Conservation (phyloP, 176 grass and related monocot genomes). For the Carex parvula region DNA sequence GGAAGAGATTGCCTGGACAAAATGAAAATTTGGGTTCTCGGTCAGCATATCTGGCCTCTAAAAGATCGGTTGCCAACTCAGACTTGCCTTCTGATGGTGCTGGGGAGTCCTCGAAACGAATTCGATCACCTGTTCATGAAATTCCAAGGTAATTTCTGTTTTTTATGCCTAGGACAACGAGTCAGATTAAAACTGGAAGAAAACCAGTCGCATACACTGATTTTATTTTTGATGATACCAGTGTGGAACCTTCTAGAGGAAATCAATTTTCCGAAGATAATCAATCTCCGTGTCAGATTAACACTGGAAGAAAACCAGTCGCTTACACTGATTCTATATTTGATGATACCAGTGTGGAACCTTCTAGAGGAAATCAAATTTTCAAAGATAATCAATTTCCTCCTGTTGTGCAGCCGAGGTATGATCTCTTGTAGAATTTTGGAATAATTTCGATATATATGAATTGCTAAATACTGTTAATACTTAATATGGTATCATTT, state of each 20-base stretch:
- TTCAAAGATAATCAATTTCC: conserved; percentile 27
- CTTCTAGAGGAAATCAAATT: not conserved
- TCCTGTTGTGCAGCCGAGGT: conserved; percentile 31
- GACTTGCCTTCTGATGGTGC: not conserved
- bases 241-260: conserved; percentile 5
- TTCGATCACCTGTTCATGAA: conserved; percentile 10
- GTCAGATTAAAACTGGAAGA: not conserved
- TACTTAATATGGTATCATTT: not conserved
- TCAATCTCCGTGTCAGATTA: conserved; percentile 7
- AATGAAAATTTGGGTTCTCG: not conserved
- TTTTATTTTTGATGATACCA: not conserved
- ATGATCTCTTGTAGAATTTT: conserved; percentile 13
- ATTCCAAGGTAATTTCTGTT: conserved; percentile 16
- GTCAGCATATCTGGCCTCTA: not conserved
- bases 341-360: conserved; percentile 4
- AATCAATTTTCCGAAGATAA: conserved; percentile 2
- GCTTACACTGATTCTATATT: conserved; percentile 8
- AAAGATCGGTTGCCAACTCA: not conserved
- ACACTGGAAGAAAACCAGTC: conserved; percentile 6
- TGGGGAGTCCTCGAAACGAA: not conserved
- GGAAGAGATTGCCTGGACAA: not conserved
- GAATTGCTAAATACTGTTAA: not conserved
- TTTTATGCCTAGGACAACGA: not conserved
- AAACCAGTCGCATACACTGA: conserved; percentile 4
- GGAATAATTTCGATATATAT: not conserved